Evolutionary conservation across 345 rosid genomes (phyloP), one percentile per base, ranked within the genome.

Genomic region (Fremontodendron californicum): DNA sequence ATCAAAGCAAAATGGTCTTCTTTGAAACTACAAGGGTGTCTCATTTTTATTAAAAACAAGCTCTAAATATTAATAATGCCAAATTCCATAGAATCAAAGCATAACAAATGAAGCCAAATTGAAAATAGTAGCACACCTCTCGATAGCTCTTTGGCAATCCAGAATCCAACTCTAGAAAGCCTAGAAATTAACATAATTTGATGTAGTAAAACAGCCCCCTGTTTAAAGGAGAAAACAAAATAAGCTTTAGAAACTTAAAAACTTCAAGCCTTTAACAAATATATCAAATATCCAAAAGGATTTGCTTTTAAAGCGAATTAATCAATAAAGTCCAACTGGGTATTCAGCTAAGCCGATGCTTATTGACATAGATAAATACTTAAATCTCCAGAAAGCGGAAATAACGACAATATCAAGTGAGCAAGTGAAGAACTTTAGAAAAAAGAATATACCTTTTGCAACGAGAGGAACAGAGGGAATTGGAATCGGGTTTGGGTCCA

Each of bases 161-260:
- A 63, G 78, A 79, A 75, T 25, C 88, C 88, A 75, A 84, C 74
- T 79, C 87, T 86, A 54, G 88, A 77, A 63, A 87, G 58, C 76
- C 86, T 83, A n/a, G 85, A 81, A 52, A 79, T 49, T 25, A 86
- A 21, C 94, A 90, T 90, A 64, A 43, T 80, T 71, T 71, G 27
- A 49, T 74, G 74, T 71, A 11, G n/a, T 27, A 49, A 35, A 43
- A 40, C 16, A 10, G 40, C 15, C 43, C 55, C 25, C 55, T 27
- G 69, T 27, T 40, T 58, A 58, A 27, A 74, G 39, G 75, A 9
- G 9, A 31, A 71, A 49, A 49, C 9, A 19, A 49, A 48, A 43
- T 68, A 68, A 1, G 21, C 31, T 45, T 57, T 68, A 45, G 73
- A 43, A 45, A 27, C 33, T 16, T 15, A 1, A 29, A 12, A 40